Evolutionary conservation across 2,329 filamentous ascomycete genomes (phyloP).

Genomic region (Aspergillus novofumigatus): DNA sequence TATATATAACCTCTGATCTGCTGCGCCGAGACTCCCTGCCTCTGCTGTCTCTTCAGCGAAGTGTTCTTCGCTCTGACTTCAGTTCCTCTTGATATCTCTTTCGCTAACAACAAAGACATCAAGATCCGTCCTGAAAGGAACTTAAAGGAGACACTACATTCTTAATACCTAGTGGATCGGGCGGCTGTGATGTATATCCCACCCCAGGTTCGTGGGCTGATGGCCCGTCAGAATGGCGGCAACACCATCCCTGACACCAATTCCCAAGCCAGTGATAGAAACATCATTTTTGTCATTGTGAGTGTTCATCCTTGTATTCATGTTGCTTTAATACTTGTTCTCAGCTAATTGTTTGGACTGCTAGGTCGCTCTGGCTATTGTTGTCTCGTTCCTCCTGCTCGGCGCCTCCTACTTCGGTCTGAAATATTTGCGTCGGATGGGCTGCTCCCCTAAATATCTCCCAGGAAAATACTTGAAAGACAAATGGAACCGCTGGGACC

Average conservation of each 20-base stretch:
- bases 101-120: background rate
- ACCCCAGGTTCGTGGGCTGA: conserved; percentile 13
- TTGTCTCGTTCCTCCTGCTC: conserved; percentile 29
- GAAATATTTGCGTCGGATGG: conserved; percentile 41
- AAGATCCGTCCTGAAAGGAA: background rate
- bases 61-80: background rate
- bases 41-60: background rate
- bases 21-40: conserved; percentile 1
- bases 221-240: conserved; percentile 11
- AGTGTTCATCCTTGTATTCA: conserved; percentile 7
- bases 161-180: background rate
- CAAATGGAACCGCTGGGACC: conserved; percentile 50
- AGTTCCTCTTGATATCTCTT: background rate
- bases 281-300: conserved; percentile 30
- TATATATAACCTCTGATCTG: background rate
- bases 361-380: conserved; percentile 26
- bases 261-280: conserved; percentile 9
- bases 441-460: conserved; percentile 49
- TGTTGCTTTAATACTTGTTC: background rate
- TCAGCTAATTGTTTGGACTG: background rate
- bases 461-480: conserved; percentile 49
- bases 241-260: background rate
- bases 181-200: conserved; percentile 17
- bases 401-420: conserved; percentile 33
- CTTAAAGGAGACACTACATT: background rate